A percentile compares a stretch with the other conserved stretches of the same genome.
Conservation (phyloP, 805 yeast species). For the Candida ovalis region DNA sequence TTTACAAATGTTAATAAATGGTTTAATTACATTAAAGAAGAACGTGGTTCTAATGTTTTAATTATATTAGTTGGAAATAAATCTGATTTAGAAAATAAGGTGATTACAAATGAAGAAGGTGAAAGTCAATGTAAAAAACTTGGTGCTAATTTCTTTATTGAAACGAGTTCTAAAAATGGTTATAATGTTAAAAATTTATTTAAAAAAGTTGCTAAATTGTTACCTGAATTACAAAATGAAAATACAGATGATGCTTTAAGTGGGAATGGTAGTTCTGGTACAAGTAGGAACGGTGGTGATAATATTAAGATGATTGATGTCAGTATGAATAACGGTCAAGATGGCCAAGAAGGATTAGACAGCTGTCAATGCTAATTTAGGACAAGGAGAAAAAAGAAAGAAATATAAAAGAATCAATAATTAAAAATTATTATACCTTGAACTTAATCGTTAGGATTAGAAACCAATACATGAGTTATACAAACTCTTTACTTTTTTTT, state of each 20-base stretch:
- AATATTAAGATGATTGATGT: conserved; percentile 43
- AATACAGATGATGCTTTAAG: conserved; percentile 23
- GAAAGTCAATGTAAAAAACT: conserved; percentile 67
- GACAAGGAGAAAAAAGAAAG: neutral
- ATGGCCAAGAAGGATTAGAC: conserved; percentile 27
- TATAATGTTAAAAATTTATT: conserved; percentile 88
- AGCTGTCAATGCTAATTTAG: conserved; percentile 38
- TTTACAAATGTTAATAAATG: conserved; percentile 84
- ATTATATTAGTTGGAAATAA: conserved; percentile 92
- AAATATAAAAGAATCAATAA: neutral
- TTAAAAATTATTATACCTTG: neutral
- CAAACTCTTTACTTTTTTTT: no score
- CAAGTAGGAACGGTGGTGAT: conserved; percentile 13
- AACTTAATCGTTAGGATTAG: neutral
- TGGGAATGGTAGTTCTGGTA: conserved; percentile 12
- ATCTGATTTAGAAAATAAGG: conserved; percentile 79
- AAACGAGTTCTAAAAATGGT: conserved; percentile 93
- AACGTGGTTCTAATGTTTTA: conserved; percentile 85
- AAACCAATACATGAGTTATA: neutral
- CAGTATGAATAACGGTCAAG: conserved; percentile 32
- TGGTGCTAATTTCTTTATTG: conserved; percentile 79
- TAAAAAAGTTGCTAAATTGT: conserved; percentile 83
- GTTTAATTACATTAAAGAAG: conserved; percentile 92
- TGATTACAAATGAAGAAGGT: conserved; percentile 81
- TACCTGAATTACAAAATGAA: conserved; percentile 66